phyloP scores from a whole-genome alignment of 108 stramenopile genomes.

The Cyclotella sp. region DNA sequence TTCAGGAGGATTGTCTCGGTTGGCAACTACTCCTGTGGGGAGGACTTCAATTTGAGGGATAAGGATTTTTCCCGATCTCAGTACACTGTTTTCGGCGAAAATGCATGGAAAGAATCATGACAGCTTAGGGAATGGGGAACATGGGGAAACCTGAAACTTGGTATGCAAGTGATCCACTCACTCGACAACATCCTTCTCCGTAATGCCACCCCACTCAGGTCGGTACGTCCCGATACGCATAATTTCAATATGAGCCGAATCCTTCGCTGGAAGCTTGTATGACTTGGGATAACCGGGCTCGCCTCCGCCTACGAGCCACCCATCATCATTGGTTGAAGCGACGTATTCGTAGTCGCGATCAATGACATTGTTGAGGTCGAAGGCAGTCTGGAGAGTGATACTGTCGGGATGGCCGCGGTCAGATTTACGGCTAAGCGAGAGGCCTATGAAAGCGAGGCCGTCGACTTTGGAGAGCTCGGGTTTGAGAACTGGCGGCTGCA shows the following conservation, averaged over 20 bases:
- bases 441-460: conserved; percentile 88
- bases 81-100: conserved; percentile 33
- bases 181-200: conserved; percentile 69
- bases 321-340: conserved; percentile 84
- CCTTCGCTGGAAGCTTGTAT: conserved; percentile 84
- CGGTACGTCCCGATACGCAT: conserved; percentile 88
- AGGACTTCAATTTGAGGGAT: conserved; percentile 89
- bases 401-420: conserved; percentile 74
- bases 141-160: not conserved
- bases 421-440: conserved; percentile 71
- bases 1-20: conserved; percentile 80
- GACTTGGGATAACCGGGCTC: conserved; percentile 83
- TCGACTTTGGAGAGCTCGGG: conserved; percentile 79
- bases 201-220: conserved; percentile 83
- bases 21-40: conserved; percentile 86
- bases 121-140: not conserved
- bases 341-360: conserved; percentile 79
- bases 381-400: conserved; percentile 80
- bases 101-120: not conserved
- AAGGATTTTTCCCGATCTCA: conserved; percentile 73
- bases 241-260: conserved; percentile 88
- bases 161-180: conserved; percentile 32
- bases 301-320: conserved; percentile 91
- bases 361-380: conserved; percentile 79
- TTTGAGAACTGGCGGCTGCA: conserved; percentile 84